phyloP scores from a whole-genome alignment of 2,329 filamentous ascomycete genomes.

The Xylariaceae sp. region DNA sequence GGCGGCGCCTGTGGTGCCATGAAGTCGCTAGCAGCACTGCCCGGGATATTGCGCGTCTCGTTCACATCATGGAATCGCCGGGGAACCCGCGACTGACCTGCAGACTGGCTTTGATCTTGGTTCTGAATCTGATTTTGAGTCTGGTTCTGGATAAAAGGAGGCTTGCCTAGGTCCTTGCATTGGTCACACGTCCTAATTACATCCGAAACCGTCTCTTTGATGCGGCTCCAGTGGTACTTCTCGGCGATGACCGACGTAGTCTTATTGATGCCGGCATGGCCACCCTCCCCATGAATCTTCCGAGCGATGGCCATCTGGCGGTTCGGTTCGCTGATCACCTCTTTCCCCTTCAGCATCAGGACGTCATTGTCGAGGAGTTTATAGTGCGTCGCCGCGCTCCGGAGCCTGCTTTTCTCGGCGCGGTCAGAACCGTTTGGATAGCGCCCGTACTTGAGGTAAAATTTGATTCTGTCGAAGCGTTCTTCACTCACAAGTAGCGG shows the following conservation, averaged over 20 bases:
- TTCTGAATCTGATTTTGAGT: slow-evolving; percentile 10
- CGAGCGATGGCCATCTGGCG: slow-evolving; percentile 87
- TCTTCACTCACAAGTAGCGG: slow-evolving; percentile 90
- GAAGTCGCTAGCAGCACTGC: slow-evolving; percentile 16
- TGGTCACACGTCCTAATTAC: slow-evolving; percentile 88
- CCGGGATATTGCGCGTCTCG: slow-evolving; percentile 8
- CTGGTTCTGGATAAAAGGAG: slow-evolving; percentile 18
- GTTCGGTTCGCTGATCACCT: slow-evolving; percentile 87
- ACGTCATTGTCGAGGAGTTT: slow-evolving; percentile 74
- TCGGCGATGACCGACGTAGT: slow-evolving; percentile 92
- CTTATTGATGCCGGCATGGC: slow-evolving; percentile 96
- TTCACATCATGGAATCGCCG: slow-evolving; percentile 25
- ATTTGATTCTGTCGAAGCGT: slow-evolving; percentile 97
- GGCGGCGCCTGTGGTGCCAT: slow-evolving; percentile 17
- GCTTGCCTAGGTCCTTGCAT: slow-evolving; percentile 55
- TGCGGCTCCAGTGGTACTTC: slow-evolving; percentile 94
- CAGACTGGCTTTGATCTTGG: slow-evolving; percentile 14
- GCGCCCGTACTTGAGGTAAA: slow-evolving; percentile 89
- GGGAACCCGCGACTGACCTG: slow-evolving; percentile 3
- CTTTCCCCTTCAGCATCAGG: slow-evolving; percentile 95
- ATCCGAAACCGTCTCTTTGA: slow-evolving; percentile 94
- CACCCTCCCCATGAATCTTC: slow-evolving; percentile 62
- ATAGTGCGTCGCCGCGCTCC: slow-evolving; percentile 93
- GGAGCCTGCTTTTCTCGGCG: slow-evolving; percentile 89
- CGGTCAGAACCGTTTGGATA: slow-evolving; percentile 92